phyloP scores from a whole-genome alignment of 345 rosid genomes.

The Eucalyptus curtisii region DNA sequence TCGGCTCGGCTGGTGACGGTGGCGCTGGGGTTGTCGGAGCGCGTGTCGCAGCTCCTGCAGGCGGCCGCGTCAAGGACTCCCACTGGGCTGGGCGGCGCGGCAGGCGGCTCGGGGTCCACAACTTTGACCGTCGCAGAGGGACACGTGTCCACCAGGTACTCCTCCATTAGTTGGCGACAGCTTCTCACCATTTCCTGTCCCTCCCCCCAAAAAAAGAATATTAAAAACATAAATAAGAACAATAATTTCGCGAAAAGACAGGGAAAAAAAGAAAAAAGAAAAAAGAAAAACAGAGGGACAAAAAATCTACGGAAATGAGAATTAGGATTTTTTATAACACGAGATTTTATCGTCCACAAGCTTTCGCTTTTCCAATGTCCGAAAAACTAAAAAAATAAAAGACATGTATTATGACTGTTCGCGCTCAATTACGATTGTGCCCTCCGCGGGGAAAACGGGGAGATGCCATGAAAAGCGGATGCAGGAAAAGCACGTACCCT shows the following conservation, averaged over 20 bases:
- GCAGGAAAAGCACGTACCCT: conserved; percentile 11
- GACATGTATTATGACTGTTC: neutral
- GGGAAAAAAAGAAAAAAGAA: neutral
- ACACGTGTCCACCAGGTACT: conserved; percentile 52
- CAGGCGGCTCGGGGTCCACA: conserved; percentile 5
- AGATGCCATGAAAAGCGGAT: neutral
- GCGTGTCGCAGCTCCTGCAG: conserved; percentile 40
- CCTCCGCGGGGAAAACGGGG: neutral
- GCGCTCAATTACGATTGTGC: too few species aligned
- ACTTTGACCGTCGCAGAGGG: conserved; percentile 15
- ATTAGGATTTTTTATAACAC: neutral
- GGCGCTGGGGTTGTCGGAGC: conserved; percentile 23
- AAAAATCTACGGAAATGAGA: neutral
- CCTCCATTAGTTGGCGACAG: conserved; percentile 72
- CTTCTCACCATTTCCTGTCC: conserved; percentile 57
- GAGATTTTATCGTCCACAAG: neutral
- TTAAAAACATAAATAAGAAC: neutral
- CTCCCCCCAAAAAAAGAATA: neutral
- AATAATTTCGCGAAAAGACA: neutral
- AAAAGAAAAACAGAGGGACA: neutral
- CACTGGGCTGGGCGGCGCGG: conserved; percentile 38
- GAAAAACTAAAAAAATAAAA: neutral
- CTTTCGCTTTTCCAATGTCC: neutral
- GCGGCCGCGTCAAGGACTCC: conserved; percentile 59
- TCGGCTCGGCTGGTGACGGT: conserved; percentile 7